Evolutionary conservation across 2,329 filamentous ascomycete genomes (phyloP).

Genomic region (Cercospora brassicicola): DNA sequence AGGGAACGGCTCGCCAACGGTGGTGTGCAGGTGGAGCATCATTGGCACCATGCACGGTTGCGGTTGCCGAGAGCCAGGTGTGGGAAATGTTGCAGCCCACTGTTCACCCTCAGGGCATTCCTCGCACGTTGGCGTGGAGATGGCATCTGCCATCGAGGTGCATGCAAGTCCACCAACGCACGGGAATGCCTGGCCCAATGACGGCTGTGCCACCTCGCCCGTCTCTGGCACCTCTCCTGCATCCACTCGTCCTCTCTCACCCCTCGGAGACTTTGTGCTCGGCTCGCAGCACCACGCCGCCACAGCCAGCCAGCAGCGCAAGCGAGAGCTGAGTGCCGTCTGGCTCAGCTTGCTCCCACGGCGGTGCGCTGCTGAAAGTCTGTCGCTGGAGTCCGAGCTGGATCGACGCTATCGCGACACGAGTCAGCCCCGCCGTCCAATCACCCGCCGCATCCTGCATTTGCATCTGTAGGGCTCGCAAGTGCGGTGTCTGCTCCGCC

Average conservation of each 20-base stretch:
- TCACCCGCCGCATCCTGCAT: background rate
- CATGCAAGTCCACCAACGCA: background rate
- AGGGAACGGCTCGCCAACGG: constrained; percentile 28
- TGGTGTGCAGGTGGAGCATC: constrained; percentile 15
- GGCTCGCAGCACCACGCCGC: background rate
- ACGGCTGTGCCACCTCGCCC: background rate
- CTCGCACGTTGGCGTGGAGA: constrained; percentile 28
- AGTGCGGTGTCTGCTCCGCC: constrained; percentile 8
- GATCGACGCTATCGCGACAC: background rate
- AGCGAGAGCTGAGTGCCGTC: background rate
- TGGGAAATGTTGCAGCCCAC: background rate
- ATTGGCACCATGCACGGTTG: constrained; percentile 23
- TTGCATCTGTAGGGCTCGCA: background rate
- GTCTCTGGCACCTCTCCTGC: background rate
- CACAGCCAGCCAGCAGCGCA: background rate
- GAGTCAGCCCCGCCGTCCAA: constrained; percentile 5
- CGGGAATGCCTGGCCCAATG: constrained; percentile 12
- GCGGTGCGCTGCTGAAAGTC: background rate
- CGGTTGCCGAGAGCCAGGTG: background rate
- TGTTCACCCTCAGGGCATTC: constrained; percentile 14
- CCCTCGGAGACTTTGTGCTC: background rate
- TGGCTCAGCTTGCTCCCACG: background rate
- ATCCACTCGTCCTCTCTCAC: background rate
- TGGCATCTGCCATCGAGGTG: background rate
- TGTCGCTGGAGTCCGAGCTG: background rate